A percentile compares a stretch with the other conserved stretches of the same genome.
phyloP scores from a whole-genome alignment of 371 early-diverging fungal species.

The Umbelopsis sp. region DNA sequence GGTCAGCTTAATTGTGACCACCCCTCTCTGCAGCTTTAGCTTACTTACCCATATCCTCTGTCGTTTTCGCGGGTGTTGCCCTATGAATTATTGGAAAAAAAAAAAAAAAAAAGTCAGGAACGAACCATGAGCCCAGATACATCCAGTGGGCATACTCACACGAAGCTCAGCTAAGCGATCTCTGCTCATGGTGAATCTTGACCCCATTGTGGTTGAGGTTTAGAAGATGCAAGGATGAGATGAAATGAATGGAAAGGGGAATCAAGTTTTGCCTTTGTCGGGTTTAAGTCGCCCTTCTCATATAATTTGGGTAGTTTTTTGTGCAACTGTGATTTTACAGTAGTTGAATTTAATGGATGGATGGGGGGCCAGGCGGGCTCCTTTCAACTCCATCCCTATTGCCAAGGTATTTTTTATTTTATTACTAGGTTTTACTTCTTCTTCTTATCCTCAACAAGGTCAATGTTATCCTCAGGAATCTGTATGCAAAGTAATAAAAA shows the following conservation, averaged over 20 bases:
- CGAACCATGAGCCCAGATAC: not conserved
- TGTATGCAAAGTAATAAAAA: constrained; percentile 20
- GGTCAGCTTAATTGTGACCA: no score
- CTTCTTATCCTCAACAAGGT: constrained; percentile 68
- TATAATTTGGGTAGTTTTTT: not conserved
- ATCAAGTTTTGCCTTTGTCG: constrained; percentile 11
- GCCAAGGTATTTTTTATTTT: not conserved
- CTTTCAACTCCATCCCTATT: constrained; percentile 2
- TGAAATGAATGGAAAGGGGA: constrained; percentile 27
- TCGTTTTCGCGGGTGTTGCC: constrained; percentile 28
- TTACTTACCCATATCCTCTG: constrained; percentile 50
- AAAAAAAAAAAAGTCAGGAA: not conserved
- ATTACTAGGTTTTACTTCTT: constrained; percentile 41
- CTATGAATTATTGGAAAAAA: constrained; percentile 26
- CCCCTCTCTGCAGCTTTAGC: no score
- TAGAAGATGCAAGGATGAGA: constrained; percentile 28
- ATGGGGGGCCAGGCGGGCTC: not conserved
- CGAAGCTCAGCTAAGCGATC: constrained; percentile 55
- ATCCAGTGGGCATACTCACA: constrained; percentile 26
- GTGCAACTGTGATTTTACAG: constrained; percentile 13
- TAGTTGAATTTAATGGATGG: no score
- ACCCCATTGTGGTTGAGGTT: constrained; percentile 16
- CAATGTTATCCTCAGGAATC: constrained; percentile 73
- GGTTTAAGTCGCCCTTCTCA: not conserved
- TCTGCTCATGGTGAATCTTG: constrained; percentile 59